Conservation (phyloP, 305 asterid species). For the Salvia sclarea region DNA sequence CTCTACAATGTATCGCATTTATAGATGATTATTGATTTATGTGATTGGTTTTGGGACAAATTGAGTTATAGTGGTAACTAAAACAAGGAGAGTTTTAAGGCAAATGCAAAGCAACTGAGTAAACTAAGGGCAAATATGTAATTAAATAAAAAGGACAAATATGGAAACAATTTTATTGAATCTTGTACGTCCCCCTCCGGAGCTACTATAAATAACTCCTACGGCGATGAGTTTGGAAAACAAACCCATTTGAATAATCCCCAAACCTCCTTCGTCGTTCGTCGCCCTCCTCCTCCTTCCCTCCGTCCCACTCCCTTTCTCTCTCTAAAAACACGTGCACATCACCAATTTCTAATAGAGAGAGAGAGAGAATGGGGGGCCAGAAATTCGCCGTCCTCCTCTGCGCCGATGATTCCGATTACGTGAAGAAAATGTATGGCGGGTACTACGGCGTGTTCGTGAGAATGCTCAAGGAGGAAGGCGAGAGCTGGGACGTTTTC, state of each 20-base stretch:
- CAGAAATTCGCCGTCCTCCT: slow-evolving; percentile 61
- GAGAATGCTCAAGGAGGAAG: slow-evolving; percentile 68
- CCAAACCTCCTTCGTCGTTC: not conserved
- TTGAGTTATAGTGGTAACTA: not conserved
- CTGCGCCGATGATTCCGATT: slow-evolving; percentile 78
- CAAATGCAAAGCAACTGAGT: not conserved
- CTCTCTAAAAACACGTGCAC: slow-evolving; percentile 27
- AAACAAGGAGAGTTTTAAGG: not conserved
- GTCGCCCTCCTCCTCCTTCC: not conserved
- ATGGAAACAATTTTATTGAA: not conserved
- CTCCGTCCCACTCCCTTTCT: slow-evolving; percentile 27
- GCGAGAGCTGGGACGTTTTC: slow-evolving; percentile 66
- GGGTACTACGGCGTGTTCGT: slow-evolving; percentile 77
- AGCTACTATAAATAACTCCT: slow-evolving; percentile 14
- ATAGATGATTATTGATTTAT: too few relatives aligned
- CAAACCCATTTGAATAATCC: slow-evolving; percentile 28
- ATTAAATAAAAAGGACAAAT: not conserved
- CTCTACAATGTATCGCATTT: too few relatives aligned
- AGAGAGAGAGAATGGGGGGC: slow-evolving; percentile 52
- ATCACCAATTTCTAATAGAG: not conserved
- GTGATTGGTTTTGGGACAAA: too few relatives aligned
- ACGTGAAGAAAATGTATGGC: slow-evolving; percentile 71
- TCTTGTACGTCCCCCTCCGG: not conserved
- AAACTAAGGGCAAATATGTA: slow-evolving; percentile 28
- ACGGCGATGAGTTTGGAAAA: not conserved